Conservation (phyloP, 768 basidiomycete species). For the Galerina sulciceps region DNA sequence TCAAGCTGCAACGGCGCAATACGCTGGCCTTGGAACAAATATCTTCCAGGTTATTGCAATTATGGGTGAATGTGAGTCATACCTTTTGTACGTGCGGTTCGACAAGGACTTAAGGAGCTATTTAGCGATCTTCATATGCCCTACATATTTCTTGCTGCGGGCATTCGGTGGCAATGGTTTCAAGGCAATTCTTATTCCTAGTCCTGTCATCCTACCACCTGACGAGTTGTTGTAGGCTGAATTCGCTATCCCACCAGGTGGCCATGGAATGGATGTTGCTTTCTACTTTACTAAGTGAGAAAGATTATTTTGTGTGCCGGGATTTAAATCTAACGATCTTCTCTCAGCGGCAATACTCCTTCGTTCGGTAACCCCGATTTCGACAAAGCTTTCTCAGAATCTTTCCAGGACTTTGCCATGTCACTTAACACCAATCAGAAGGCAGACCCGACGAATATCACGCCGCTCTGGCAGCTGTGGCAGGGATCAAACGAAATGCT, state of each 20-base stretch:
- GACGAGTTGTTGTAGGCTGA: slow-evolving; percentile 32
- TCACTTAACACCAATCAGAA: slow-evolving; percentile 37
- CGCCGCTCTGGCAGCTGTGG: slow-evolving; percentile 41
- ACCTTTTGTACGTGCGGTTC: background rate
- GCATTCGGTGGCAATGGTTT: slow-evolving; percentile 35
- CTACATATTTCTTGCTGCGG: slow-evolving; percentile 42
- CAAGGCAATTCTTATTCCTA: slow-evolving; percentile 30
- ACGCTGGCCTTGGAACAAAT: slow-evolving; percentile 35
- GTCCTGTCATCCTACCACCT: no score
- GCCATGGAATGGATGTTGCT: slow-evolving; percentile 39
- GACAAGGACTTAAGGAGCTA: background rate
- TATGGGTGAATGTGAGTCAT: slow-evolving; percentile 44
- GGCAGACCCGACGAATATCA: slow-evolving; percentile 35
- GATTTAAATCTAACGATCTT: background rate
- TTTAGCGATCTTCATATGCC: slow-evolving; percentile 50
- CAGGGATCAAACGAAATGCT: slow-evolving; percentile 42
- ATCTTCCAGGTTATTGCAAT: slow-evolving; percentile 39
- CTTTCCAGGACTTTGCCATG: slow-evolving; percentile 42
- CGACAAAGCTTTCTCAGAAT: slow-evolving; percentile 37
- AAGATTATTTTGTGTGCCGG: background rate
- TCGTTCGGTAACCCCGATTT: slow-evolving; percentile 40
- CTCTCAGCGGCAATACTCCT: slow-evolving; percentile 15
- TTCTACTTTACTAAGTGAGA: slow-evolving; percentile 50
- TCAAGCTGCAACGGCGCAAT: slow-evolving; percentile 29
- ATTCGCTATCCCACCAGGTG: slow-evolving; percentile 49